phyloP scores from a whole-genome alignment of 148 eudicot species.

The Drosera capensis region DNA sequence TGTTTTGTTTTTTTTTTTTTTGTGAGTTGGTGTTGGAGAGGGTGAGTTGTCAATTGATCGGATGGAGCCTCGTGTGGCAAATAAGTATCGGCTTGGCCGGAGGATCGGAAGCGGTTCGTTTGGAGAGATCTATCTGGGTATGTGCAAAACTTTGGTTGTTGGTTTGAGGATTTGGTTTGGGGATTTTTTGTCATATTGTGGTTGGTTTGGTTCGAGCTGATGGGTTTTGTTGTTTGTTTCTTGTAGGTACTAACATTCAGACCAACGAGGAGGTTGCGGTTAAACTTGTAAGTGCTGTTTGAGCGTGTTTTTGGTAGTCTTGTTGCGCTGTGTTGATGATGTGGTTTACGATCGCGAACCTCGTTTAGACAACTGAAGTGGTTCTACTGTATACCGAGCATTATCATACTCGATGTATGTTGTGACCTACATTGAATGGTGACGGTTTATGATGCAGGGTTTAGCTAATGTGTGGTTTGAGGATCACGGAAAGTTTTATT shows the following conservation, averaged over 20 bases:
- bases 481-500: too few species aligned
- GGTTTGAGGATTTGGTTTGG: too few species aligned
- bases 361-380: background rate
- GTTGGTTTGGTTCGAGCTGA: slow-evolving; percentile 5
- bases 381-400: too few species aligned
- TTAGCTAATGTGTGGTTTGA: too few species aligned
- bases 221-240: background rate
- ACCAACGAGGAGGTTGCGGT: slow-evolving; percentile 70
- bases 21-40: background rate
- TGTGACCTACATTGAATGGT: too few species aligned
- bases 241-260: slow-evolving; percentile 53
- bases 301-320: background rate
- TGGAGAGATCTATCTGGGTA: slow-evolving; percentile 68
- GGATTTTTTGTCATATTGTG: background rate
- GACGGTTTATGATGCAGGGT: too few species aligned
- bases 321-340: background rate
- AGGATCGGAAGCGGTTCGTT: slow-evolving; percentile 81
- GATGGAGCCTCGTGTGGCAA: slow-evolving; percentile 66
- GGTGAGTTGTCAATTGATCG: background rate
- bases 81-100: slow-evolving; percentile 58
- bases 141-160: background rate
- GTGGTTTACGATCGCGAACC: background rate
- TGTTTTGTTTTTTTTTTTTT: background rate
- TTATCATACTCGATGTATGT: too few species aligned
- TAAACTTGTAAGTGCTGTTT: slow-evolving; percentile 48